These are phyloP conservation scores for Sanguinoderma infundibulare DNA, from an alignment of 1,284 basidiomycete genomes.

Conservation along the genomic window DNA sequence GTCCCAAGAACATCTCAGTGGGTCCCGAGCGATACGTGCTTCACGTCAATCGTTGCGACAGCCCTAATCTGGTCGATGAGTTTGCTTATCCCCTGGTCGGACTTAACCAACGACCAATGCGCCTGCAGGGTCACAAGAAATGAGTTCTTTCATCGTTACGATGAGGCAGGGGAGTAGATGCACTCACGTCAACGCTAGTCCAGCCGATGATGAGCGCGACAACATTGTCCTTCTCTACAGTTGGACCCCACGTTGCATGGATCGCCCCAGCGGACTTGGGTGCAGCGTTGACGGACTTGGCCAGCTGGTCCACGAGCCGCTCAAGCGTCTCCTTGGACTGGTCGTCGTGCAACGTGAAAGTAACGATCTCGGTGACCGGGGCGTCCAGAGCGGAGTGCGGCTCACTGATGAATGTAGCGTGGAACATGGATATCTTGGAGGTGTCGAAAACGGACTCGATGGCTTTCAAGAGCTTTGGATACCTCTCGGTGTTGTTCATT, in stretches of 20 bases:
- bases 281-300: slow-evolving; percentile 10
- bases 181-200: slow-evolving; percentile 28
- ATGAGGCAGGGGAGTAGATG: background rate
- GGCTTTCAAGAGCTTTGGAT: slow-evolving; percentile 14
- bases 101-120: slow-evolving; percentile 20
- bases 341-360: slow-evolving; percentile 23
- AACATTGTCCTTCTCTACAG: slow-evolving; percentile 22
- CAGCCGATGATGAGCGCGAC: slow-evolving; percentile 27
- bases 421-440: slow-evolving; percentile 15
- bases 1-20: too few species aligned
- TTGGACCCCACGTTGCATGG: slow-evolving; percentile 24
- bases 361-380: slow-evolving; percentile 28
- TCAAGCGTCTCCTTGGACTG: slow-evolving; percentile 17
- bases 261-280: slow-evolving; percentile 16
- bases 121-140: slow-evolving; percentile 7
- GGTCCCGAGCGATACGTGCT: too few species aligned
- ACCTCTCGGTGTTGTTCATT: slow-evolving; percentile 19
- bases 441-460: slow-evolving; percentile 5
- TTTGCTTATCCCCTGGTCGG: background rate
- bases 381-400: slow-evolving; percentile 28
- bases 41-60: too few species aligned
- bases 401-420: slow-evolving; percentile 25
- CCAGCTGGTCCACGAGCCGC: slow-evolving; percentile 14
- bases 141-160: background rate
- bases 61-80: too few species aligned